These are phyloP conservation scores for Lactarius sp. DNA, from an alignment of 768 basidiomycete genomes.

Conservation along the genomic window DNA sequence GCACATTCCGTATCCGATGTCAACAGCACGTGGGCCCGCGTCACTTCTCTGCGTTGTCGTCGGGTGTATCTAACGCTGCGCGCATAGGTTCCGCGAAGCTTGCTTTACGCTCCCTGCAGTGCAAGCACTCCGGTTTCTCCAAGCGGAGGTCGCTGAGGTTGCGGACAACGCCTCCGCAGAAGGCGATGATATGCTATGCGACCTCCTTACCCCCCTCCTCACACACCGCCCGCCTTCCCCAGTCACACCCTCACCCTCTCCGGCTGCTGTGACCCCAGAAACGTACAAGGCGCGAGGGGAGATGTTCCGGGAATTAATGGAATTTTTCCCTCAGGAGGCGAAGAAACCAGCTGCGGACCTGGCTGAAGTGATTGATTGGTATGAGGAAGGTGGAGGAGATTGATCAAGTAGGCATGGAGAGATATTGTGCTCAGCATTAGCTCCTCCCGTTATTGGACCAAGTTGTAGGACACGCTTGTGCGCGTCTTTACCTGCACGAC, in stretches of 20 bases:
- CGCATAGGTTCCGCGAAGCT: constrained; percentile 72
- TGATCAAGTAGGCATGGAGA: not conserved
- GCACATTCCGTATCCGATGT: constrained; percentile 57
- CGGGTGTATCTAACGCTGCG: not conserved
- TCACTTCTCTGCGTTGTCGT: not conserved
- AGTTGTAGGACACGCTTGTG: too few relatives aligned
- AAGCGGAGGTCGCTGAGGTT: constrained; percentile 60
- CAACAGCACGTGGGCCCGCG: constrained; percentile 52
- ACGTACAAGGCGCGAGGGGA: constrained; percentile 61
- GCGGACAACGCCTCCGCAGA: constrained; percentile 63
- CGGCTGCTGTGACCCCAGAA: constrained; percentile 35
- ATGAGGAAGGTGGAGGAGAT: constrained; percentile 23
- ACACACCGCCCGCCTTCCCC: constrained; percentile 32
- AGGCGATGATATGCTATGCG: constrained; percentile 63
- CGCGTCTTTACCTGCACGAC: too few relatives aligned
- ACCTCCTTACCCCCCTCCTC: constrained; percentile 61
- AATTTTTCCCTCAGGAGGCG: constrained; percentile 54
- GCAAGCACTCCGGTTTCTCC: constrained; percentile 66
- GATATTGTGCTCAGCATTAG: not conserved
- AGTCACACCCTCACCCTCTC: not conserved
- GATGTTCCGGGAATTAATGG: constrained; percentile 63
- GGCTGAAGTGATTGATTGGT: constrained; percentile 54
- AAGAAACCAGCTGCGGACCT: constrained; percentile 66
- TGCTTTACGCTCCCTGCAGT: constrained; percentile 57
- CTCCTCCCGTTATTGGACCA: not conserved